Base-by-base conservation (phyloP, 2,329 filamentous ascomycete species). In the Emergomyces orientalis region DNA sequence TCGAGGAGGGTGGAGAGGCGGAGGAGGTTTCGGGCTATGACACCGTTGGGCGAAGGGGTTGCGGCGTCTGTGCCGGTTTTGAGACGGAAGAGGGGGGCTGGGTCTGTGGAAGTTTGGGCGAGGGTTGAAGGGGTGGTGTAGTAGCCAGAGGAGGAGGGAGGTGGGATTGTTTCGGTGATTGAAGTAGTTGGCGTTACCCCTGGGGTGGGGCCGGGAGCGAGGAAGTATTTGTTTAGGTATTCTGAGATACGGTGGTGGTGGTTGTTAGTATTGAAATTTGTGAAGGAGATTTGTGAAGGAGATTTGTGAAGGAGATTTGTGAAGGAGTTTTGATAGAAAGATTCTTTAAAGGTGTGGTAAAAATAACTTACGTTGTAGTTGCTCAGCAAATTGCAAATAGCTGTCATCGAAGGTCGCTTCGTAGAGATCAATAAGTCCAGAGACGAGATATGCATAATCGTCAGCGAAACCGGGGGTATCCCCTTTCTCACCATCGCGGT, bases 11-110 rank as follows among this genome's bases (percentile, higher is more conserved):
- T 82, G 14, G 85, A 85, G 3, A 97, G 83, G 0, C 90, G 86
- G 76, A 94, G 89, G n/a, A 97, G 79, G 71, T 97, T 97, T 19
- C 85, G 83, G 0, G 90, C 89, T n/a, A 89, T 88, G 6, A 93
- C 84, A 47, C 90, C 91, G 72, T 99, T 99, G 60, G 90, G 88
- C 0, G 91, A 94, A 0, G 94, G 94, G 64, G 94, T 88, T 1
- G 91, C 88, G 5, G 90, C 90, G 74, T 99, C 94, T 83, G 97
- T 97, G 67, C 91, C 94, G 66, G 95, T 91, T 76, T 99, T 99
- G 59, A 97, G 83, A 30, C 93, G 88, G 64, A 97, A 84, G 64
- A 97, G 87, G 17, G 76, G 75, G 9, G 72, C 71, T 0, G 76
- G 76, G 34, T 88, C 83, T 69, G 91, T 85, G 0, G 86, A 79